A percentile compares a stretch with the other conserved stretches of the same genome.
These are phyloP conservation scores for Populus simonii DNA, from an alignment of 345 rosid genomes.

Conservation along the genomic window DNA sequence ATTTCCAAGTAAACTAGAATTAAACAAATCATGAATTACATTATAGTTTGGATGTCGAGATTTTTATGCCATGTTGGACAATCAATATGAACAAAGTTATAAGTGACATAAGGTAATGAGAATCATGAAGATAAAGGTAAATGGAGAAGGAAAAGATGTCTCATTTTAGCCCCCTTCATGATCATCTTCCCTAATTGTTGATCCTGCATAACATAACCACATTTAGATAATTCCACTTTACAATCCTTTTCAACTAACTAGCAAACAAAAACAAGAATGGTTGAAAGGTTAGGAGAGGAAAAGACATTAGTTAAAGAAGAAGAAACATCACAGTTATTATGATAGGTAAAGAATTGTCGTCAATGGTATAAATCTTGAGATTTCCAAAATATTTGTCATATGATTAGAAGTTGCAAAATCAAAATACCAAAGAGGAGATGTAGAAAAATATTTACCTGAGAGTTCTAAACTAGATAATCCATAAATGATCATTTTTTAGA, in stretches of 20 bases:
- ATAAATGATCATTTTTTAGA: background rate
- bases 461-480: background rate
- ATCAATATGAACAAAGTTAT: background rate
- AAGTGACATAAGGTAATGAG: background rate
- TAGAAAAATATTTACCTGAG: background rate
- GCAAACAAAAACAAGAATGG: background rate
- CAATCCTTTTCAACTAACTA: background rate
- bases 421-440: background rate
- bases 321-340: background rate
- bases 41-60: background rate
- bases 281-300: background rate
- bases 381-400: background rate
- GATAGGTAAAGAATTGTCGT: background rate
- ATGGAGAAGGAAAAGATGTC: background rate
- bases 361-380: no score
- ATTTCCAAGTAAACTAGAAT: background rate
- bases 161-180: background rate
- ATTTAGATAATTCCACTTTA: background rate
- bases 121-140: background rate
- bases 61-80: background rate
- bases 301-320: background rate
- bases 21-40: background rate
- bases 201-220: conserved; percentile 5
- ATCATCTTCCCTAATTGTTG: conserved; percentile 3
- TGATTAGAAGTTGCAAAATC: background rate